A percentile compares a stretch with the other conserved stretches of the same genome.
Evolutionary conservation across 2,329 filamentous ascomycete genomes (phyloP).

Genomic region (Rugonectria rugulosa): DNA sequence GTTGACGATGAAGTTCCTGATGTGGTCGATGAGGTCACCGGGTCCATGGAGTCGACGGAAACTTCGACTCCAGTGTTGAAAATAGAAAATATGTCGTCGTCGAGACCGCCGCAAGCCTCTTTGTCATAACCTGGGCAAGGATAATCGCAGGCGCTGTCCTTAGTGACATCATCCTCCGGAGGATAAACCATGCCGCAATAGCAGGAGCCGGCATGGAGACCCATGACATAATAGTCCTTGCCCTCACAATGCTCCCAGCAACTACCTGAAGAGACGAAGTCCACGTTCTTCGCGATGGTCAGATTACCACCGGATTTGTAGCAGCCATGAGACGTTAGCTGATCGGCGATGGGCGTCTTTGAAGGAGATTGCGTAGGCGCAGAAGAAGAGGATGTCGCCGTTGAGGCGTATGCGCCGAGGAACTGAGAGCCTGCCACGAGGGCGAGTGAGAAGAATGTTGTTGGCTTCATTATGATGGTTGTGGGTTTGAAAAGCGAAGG

Average conservation of each 20-base stretch:
- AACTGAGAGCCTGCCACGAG: slow-evolving; percentile 40
- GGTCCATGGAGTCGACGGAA: slow-evolving; percentile 40
- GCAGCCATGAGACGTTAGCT: slow-evolving; percentile 59
- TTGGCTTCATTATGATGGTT: slow-evolving; percentile 42
- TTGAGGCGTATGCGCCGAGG: slow-evolving; percentile 31
- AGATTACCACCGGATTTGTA: slow-evolving; percentile 54
- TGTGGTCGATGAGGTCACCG: slow-evolving; percentile 16
- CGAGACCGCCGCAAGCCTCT: slow-evolving; percentile 65
- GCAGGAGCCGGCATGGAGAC: slow-evolving; percentile 69
- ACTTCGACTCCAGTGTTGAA: slow-evolving; percentile 60
- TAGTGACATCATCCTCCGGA: slow-evolving; percentile 58
- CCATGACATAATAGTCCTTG: slow-evolving; percentile 65
- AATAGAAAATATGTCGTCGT: slow-evolving; percentile 49
- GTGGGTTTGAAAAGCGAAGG: not conserved
- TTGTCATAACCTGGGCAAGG: slow-evolving; percentile 68
- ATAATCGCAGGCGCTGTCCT: slow-evolving; percentile 68
- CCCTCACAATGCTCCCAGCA: slow-evolving; percentile 52
- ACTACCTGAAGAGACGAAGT: slow-evolving; percentile 46
- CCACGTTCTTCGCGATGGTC: slow-evolving; percentile 34
- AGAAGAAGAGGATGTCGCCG: slow-evolving; percentile 1
- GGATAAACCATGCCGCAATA: slow-evolving; percentile 78
- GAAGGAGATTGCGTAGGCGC: slow-evolving; percentile 45
- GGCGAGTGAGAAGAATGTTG: slow-evolving; percentile 39
- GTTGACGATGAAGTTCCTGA: slow-evolving; percentile 38
- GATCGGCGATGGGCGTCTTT: slow-evolving; percentile 45